Evolutionary conservation across 202 grass and related monocot species (phyloP).

Genomic region (Dendrocalamus latiflorus): DNA sequence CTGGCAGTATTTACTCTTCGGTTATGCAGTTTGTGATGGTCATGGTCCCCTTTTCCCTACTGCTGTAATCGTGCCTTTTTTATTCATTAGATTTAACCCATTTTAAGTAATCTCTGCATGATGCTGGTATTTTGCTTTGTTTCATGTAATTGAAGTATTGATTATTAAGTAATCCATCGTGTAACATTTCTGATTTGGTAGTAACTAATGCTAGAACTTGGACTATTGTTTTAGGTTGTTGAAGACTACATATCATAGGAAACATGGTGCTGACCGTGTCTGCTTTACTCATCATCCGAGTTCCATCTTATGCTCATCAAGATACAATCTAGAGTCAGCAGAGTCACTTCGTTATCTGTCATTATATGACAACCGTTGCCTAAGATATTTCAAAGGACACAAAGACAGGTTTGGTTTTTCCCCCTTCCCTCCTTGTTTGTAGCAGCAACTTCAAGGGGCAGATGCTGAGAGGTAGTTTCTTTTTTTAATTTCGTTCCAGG

Average conservation of each 20-base stretch:
- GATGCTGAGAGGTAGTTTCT: background rate
- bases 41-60: background rate
- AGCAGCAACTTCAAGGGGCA: background rate
- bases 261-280: conserved; percentile 78
- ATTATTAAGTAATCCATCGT: background rate
- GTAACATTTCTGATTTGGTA: background rate
- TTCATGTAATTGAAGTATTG: background rate
- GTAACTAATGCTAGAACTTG: conserved; percentile 1
- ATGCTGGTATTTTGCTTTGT: background rate
- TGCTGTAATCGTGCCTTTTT: background rate
- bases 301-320: conserved; percentile 94
- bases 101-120: background rate
- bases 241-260: conserved; percentile 97
- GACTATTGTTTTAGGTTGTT: conserved; percentile 45
- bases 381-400: conserved; percentile 96
- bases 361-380: conserved; percentile 93
- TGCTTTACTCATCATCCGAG: conserved; percentile 95
- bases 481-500: conserved; percentile 36
- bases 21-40: background rate
- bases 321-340: conserved; percentile 66
- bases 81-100: background rate
- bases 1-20: background rate
- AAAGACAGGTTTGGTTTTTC: conserved; percentile 59
- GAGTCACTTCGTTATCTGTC: conserved; percentile 87
- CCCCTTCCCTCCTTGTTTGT: background rate